Percentiles rank a stretch among this genome's conserved stretches.
phyloP scores from a whole-genome alignment of 2,329 filamentous ascomycete genomes.

The Nannizziopsis barbatae region DNA sequence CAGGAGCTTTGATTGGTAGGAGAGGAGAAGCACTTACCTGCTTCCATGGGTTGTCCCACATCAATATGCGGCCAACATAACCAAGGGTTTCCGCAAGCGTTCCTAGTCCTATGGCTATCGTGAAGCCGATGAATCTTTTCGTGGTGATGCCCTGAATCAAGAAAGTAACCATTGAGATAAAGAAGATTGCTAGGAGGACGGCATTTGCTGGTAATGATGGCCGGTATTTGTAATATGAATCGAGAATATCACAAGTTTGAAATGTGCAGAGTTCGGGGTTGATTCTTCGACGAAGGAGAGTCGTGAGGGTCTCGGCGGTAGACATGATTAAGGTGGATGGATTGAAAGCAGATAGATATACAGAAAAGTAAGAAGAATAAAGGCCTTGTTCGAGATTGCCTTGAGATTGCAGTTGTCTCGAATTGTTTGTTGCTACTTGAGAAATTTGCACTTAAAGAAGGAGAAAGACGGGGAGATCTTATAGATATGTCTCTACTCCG shows the following conservation, averaged over 20 bases:
- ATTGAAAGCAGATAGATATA: neutral
- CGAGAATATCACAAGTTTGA: constrained; percentile 12
- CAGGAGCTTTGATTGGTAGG: neutral
- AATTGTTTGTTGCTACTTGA: neutral
- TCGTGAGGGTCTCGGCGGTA: neutral
- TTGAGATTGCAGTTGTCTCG: neutral
- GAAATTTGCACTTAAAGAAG: neutral
- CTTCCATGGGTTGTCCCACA: constrained; percentile 41
- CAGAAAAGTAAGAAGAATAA: neutral
- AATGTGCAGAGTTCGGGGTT: constrained; percentile 14
- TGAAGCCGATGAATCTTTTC: constrained; percentile 13
- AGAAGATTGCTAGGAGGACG: constrained; percentile 11
- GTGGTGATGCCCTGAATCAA: constrained; percentile 10
- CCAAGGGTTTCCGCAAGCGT: constrained; percentile 47
- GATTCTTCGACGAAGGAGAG: neutral
- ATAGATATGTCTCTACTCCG: too few species aligned
- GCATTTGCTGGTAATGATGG: constrained; percentile 13
- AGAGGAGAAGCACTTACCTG: constrained; percentile 6
- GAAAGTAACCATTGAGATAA: constrained; percentile 8
- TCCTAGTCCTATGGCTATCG: constrained; percentile 44
- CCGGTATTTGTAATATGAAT: constrained; percentile 13
- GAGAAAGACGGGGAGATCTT: too few species aligned
- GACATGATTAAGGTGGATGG: constrained; percentile 10
- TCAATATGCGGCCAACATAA: constrained; percentile 48
- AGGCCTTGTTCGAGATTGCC: too few species aligned